These are phyloP conservation scores for Yamadazyma diddensiae DNA, from an alignment of 1,139 yeast genomes.

Conservation along the genomic window DNA sequence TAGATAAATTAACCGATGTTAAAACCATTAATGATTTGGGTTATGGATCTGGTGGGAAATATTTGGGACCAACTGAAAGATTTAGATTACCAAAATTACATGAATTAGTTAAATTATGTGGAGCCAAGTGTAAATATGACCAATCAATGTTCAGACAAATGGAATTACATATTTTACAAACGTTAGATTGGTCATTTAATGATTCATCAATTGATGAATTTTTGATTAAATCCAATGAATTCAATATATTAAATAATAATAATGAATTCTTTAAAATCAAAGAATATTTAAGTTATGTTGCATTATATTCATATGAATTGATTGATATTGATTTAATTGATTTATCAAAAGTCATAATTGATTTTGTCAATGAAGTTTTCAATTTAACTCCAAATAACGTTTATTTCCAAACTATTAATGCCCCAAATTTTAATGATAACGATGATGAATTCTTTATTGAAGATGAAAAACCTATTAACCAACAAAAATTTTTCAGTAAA, in stretches of 20 bases:
- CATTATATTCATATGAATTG: slow-evolving; percentile 37
- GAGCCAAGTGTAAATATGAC: slow-evolving; percentile 55
- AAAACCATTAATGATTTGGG: slow-evolving; percentile 42
- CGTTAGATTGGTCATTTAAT: slow-evolving; percentile 59
- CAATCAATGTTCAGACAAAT: slow-evolving; percentile 59
- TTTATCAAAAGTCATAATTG: slow-evolving; percentile 32
- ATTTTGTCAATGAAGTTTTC: slow-evolving; percentile 34
- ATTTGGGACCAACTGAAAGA: slow-evolving; percentile 63
- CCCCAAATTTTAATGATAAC: slow-evolving; percentile 7
- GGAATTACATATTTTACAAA: slow-evolving; percentile 53
- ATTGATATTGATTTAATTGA: slow-evolving; percentile 33
- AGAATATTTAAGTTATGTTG: slow-evolving; percentile 34
- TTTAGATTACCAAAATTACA: slow-evolving; percentile 62
- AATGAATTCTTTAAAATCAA: slow-evolving; percentile 38
- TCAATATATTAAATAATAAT: slow-evolving; percentile 20
- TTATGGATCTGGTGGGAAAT: slow-evolving; percentile 55
- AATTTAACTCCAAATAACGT: slow-evolving; percentile 18
- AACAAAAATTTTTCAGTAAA: slow-evolving; percentile 5
- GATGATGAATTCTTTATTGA: slow-evolving; percentile 13
- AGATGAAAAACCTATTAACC: slow-evolving; percentile 4
- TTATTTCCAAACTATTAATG: slow-evolving; percentile 22
- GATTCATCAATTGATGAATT: slow-evolving; percentile 60
- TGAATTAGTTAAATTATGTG: slow-evolving; percentile 61
- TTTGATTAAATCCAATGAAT: slow-evolving; percentile 31
- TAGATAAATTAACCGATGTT: slow-evolving; percentile 27